Evolutionary conservation across 2,329 filamentous ascomycete genomes (phyloP), one percentile per base, ranked within the genome.

Genomic region (Ceratocystis papillata): DNA sequence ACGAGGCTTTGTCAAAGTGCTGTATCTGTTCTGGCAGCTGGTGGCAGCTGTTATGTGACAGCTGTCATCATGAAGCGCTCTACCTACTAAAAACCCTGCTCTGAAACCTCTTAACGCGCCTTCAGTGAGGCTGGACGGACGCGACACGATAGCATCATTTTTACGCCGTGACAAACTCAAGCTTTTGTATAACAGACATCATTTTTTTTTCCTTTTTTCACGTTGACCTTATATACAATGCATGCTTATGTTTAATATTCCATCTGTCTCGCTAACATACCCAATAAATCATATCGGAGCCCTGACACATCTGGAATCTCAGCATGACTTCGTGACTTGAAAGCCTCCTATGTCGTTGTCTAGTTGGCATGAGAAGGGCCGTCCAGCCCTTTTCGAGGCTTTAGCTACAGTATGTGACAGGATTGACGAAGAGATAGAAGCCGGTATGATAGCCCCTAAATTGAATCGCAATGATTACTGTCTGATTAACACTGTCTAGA

Each of bases 301-400:
- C 48, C 20, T 53, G 8, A 12, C 7, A 20, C 48, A 7, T 20
- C 20, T 20, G 48, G 20, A 25, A 48, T 20, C 57, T 20, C 25
- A 65, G 30, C 41, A 65, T 65, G 64, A 37, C 25, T 60, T 60
- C 41, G 62, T 65, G 50, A 62, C 53, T 25, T 59, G 22, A 60
- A 10, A 37, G 22, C 25, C 37, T 46, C 25, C 64, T 22, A 65
- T 65, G 60, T 64, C 62, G 67, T 50, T 79, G 77, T 71, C 76
- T 46, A 74, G 71, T 67, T 78, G 76, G 76, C 74, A 78, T 57
- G 69, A 71, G 48, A 72, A 70, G 45, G 77, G 77, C 30, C 75
- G 77, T 8, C 72, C 75, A 60, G 73, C 75, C 30, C 70, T 80
- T 15, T 71, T 77, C 20, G 73, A 76, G 68, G 77, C 77, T 41